Evolutionary conservation across 1,284 basidiomycete species (phyloP).

Genomic region (Hemileia vastatrix): DNA sequence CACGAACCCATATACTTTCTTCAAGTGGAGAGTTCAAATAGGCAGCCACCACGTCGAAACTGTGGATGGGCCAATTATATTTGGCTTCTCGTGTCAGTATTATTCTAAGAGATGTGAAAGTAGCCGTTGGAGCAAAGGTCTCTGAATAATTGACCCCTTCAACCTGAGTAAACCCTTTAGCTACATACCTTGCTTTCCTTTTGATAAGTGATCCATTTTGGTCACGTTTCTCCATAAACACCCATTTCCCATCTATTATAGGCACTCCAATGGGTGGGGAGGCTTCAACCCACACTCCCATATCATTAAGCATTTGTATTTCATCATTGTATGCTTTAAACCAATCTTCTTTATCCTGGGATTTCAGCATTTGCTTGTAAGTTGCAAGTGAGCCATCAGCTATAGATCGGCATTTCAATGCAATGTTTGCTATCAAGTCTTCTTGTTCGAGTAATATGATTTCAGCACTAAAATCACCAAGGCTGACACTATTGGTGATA

Average conservation of each 20-base stretch:
- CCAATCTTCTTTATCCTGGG: neutral
- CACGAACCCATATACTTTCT: no score
- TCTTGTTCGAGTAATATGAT: no score
- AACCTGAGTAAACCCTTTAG: conserved; percentile 2
- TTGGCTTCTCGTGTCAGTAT: no score
- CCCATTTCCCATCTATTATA: conserved; percentile 5
- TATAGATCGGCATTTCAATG: no score
- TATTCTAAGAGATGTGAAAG: no score
- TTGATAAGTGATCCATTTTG: neutral
- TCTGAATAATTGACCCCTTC: neutral
- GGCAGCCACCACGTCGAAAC: no score
- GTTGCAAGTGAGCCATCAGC: conserved; percentile 1
- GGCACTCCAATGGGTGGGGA: neutral
- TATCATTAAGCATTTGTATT: neutral
- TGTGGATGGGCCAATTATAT: no score
- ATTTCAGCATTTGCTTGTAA: neutral
- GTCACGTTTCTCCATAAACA: neutral
- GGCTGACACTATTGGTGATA: no score
- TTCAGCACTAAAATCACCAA: no score
- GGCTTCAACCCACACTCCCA: neutral
- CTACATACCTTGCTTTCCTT: neutral
- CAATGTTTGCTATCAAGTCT: no score
- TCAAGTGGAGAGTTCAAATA: no score
- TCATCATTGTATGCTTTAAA: conserved; percentile 1
- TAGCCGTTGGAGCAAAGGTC: conserved; percentile 2